These are phyloP conservation scores for Colletotrichum falcatum DNA, from an alignment of 2,329 filamentous ascomycete species.

Conservation along the genomic window DNA sequence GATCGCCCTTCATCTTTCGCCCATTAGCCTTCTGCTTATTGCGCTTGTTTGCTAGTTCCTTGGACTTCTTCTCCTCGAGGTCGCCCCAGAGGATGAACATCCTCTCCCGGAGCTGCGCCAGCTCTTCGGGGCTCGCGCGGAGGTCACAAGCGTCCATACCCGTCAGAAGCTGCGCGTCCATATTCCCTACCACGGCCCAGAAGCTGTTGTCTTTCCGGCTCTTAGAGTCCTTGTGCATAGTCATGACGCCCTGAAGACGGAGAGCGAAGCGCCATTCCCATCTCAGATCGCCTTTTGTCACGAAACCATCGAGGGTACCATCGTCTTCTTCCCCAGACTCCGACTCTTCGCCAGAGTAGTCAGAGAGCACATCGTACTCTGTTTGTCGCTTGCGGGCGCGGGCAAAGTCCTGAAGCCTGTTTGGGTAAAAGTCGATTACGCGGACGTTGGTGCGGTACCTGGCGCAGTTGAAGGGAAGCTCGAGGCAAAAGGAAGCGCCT, in stretches of 20 bases:
- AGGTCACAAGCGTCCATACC: constrained; percentile 66
- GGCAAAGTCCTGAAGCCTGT: constrained; percentile 78
- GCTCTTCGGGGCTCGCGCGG: constrained; percentile 58
- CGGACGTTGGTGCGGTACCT: constrained; percentile 78
- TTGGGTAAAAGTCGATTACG: constrained; percentile 85
- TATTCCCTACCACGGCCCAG: constrained; percentile 76
- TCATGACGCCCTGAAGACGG: constrained; percentile 76
- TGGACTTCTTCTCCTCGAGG: constrained; percentile 76
- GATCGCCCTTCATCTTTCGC: constrained; percentile 40
- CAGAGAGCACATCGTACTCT: constrained; percentile 65
- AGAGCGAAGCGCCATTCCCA: constrained; percentile 92
- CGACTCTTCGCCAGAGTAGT: constrained; percentile 50
- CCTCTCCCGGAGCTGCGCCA: constrained; percentile 72
- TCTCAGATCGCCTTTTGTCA: constrained; percentile 44
- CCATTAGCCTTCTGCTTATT: constrained; percentile 41
- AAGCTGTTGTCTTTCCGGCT: constrained; percentile 58
- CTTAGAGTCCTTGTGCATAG: constrained; percentile 46
- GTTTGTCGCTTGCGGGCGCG: constrained; percentile 54
- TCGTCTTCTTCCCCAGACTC: constrained; percentile 46
- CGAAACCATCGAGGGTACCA: constrained; percentile 44
- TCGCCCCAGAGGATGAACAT: constrained; percentile 89
- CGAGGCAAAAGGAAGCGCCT: constrained; percentile 50
- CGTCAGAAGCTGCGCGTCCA: constrained; percentile 61
- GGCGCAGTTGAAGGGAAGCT: constrained; percentile 79
- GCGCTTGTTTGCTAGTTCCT: constrained; percentile 48